A percentile compares a stretch with the other conserved stretches of the same genome.
These are phyloP conservation scores for Populus hybrid DNA, from an alignment of 441 rosid species.

Conservation along the genomic window DNA sequence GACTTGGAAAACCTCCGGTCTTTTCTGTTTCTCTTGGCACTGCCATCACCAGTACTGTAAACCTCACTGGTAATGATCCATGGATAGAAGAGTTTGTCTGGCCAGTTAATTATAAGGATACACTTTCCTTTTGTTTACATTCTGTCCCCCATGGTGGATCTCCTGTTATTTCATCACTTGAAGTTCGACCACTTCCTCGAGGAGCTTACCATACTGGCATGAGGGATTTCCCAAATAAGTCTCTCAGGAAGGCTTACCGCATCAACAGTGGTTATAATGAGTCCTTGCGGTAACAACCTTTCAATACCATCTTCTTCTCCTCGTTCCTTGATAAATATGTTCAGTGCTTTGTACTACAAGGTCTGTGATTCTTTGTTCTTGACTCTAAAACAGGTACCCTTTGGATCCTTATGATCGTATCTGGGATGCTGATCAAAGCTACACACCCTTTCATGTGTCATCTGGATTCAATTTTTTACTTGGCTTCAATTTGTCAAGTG, in stretches of 20 bases:
- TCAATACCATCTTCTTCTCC: neutral
- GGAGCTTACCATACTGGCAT: conserved; percentile 58
- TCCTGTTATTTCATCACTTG: conserved; percentile 79
- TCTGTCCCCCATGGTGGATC: conserved; percentile 45
- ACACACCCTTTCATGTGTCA: conserved; percentile 57
- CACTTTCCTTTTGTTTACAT: conserved; percentile 51
- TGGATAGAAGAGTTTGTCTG: conserved; percentile 79
- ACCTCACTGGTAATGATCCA: conserved; percentile 65
- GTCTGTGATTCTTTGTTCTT: conserved; percentile 6
- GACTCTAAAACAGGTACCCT: conserved; percentile 58
- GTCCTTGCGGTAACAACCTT: conserved; percentile 45
- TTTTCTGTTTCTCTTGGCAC: conserved; percentile 71
- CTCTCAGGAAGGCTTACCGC: conserved; percentile 59
- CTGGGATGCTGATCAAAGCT: conserved; percentile 78
- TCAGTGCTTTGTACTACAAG: neutral
- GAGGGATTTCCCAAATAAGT: conserved; percentile 34
- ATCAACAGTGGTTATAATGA: conserved; percentile 72
- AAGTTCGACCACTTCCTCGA: conserved; percentile 72
- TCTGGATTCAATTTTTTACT: conserved; percentile 33
- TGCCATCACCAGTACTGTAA: conserved; percentile 48
- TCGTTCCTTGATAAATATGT: neutral
- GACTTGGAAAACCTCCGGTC: conserved; percentile 58
- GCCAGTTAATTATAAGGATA: conserved; percentile 43
- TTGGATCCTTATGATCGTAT: conserved; percentile 78
- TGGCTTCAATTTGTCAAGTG: conserved; percentile 34